Evolutionary conservation across 306 rosid species (phyloP), one percentile per base, ranked within the genome.

Genomic region (Cucurbita moschata): DNA sequence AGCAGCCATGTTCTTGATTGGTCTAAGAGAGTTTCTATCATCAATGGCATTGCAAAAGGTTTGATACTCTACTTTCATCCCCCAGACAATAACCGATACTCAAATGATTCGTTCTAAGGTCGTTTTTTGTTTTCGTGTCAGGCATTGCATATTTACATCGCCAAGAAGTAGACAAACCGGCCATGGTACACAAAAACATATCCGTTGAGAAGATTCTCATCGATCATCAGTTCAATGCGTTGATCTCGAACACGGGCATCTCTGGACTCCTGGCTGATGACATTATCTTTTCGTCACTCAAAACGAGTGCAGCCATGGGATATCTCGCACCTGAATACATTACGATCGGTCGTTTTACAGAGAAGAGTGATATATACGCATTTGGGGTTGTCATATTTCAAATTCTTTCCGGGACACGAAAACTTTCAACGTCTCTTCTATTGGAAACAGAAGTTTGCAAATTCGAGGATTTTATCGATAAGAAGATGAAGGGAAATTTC

Each of bases 261-360:
- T 90, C 96, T 0, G 86, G 84, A 87, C 89, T 94, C 83, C 96
- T 94, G 10, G 99, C 97, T 26, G 97, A 94, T 73, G 99, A 94
- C 77, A 84, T 91, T 43, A 88, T 91, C 78, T 91, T 88, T 86
- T 91, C 95, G 14, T 87, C 92, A 71, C 87, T 94, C n/a, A 94
- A 94, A 85, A 84, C 84, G 7, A 94, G 99, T 77, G 99, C 99
- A 43, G 97, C 99, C 43, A 91, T 91, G 99, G 99, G 99, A 79
- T 94, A 91, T 85, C 84, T 94, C 13, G 99, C 99, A 67, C 97
- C 97, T 0, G 99, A 94, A 80, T 94, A 94, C 83, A 84, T 91
- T 12, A 91, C 87, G 7, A 91, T 97, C 0, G 99, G 99, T 64
- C 96, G 96, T 15, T 91, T 89, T 80, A 91, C 97, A 0, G 91